These are phyloP conservation scores for Ceratonia siliqua DNA, from an alignment of 306 rosid genomes.

Conservation along the genomic window DNA sequence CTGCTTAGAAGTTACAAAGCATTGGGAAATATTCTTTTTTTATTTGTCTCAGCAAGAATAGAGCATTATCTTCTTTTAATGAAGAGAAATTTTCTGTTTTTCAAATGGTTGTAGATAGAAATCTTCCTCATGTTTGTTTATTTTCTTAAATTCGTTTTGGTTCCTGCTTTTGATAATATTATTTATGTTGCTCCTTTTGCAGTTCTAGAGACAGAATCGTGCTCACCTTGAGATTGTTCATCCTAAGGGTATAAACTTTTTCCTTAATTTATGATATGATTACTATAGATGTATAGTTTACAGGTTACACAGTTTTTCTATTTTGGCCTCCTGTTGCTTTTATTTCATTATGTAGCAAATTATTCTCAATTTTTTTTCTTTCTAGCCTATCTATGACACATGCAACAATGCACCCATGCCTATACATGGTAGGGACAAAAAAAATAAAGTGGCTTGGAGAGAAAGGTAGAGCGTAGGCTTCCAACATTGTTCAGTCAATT, in stretches of 20 bases:
- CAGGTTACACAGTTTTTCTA: conserved; percentile 3
- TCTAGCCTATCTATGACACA: neutral
- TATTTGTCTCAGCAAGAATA: neutral
- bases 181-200: conserved; percentile 42
- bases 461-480: conserved; percentile 15
- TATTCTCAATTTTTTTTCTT: neutral
- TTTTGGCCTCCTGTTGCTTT: conserved; percentile 5
- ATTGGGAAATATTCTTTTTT: neutral
- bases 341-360: neutral
- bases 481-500: neutral
- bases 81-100: neutral
- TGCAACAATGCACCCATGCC: neutral
- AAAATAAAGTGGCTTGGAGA: neutral
- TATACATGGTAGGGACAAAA: neutral
- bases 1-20: neutral
- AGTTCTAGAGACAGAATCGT: conserved; percentile 82
- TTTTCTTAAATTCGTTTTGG: neutral
- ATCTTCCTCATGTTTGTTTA: neutral
- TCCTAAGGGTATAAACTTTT: conserved; percentile 56
- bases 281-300: conserved; percentile 1
- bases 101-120: neutral
- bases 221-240: conserved; percentile 84
- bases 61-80: neutral
- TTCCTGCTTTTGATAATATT: conserved; percentile 28
- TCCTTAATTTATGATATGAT: conserved; percentile 10